Evolutionary conservation across 2,329 filamentous ascomycete genomes (phyloP).

Genomic region (Chalaropsis thielavioides): DNA sequence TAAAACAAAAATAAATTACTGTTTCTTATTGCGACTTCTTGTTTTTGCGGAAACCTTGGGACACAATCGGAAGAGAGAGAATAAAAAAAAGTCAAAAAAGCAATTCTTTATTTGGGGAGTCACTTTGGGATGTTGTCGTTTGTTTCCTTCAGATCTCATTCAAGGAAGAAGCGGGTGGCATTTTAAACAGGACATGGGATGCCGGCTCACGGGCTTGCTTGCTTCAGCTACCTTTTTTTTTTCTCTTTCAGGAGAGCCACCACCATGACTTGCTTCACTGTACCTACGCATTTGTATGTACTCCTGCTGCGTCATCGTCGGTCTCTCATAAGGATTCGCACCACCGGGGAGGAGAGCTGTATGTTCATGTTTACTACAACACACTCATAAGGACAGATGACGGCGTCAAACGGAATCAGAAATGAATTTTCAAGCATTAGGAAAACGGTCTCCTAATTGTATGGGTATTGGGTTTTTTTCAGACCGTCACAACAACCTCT

Average conservation of each 20-base stretch:
- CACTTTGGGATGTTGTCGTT: slow-evolving; percentile 21
- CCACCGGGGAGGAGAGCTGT: slow-evolving; percentile 40
- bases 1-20: slow-evolving; percentile 26
- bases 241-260: slow-evolving; percentile 28
- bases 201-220: slow-evolving; percentile 26
- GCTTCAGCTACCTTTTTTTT: slow-evolving; percentile 19
- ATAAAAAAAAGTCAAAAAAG: slow-evolving; percentile 16
- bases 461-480: slow-evolving; percentile 16
- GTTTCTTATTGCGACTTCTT: slow-evolving; percentile 20
- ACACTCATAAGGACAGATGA: slow-evolving; percentile 34
- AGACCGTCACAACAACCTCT: slow-evolving; percentile 10
- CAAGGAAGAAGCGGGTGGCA: slow-evolving; percentile 14
- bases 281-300: slow-evolving; percentile 26
- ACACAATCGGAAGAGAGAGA: slow-evolving; percentile 16
- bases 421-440: slow-evolving; percentile 19
- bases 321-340: slow-evolving; percentile 39
- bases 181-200: slow-evolving; percentile 18
- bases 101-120: slow-evolving; percentile 15
- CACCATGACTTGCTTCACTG: too few species aligned
- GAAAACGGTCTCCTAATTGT: slow-evolving; percentile 18
- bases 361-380: slow-evolving; percentile 38
- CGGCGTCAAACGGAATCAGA: slow-evolving; percentile 52
- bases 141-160: slow-evolving; percentile 24
- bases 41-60: slow-evolving; percentile 16
- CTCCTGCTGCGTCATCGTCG: slow-evolving; percentile 33